Evolutionary conservation across 805 yeast genomes (phyloP).

Genomic region (Tetrapisispora nanseiensis): DNA sequence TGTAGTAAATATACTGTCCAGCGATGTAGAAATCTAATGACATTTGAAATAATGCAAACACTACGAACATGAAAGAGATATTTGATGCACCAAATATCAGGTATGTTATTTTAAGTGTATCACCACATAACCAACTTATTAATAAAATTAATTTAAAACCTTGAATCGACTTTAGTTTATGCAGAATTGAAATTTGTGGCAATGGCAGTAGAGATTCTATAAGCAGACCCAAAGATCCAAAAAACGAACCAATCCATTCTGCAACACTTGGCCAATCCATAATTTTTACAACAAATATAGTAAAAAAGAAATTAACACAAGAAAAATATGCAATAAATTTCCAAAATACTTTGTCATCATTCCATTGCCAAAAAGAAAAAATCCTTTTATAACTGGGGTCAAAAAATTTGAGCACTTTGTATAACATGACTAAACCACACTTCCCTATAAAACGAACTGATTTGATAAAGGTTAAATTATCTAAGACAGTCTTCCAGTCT

Average conservation of each 20-base stretch:
- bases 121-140: constrained; percentile 85
- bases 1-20: constrained; percentile 60
- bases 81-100: constrained; percentile 67
- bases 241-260: constrained; percentile 39
- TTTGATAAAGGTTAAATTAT: constrained; percentile 16
- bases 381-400: constrained; percentile 64
- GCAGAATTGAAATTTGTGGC: constrained; percentile 65
- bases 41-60: constrained; percentile 74
- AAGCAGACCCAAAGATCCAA: constrained; percentile 58
- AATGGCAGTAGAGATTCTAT: constrained; percentile 66
- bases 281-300: constrained; percentile 25
- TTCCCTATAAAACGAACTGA: constrained; percentile 18
- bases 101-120: constrained; percentile 65
- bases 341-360: constrained; percentile 49
- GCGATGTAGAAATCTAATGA: constrained; percentile 62
- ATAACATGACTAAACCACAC: constrained; percentile 21
- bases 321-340: constrained; percentile 44
- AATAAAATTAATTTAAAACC: constrained; percentile 71
- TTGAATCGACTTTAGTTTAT: constrained; percentile 56
- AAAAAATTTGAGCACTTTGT: constrained; percentile 46
- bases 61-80: constrained; percentile 52
- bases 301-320: constrained; percentile 29
- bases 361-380: constrained; percentile 81
- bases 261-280: constrained; percentile 40
- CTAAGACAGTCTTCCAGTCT: constrained; percentile 23